Evolutionary conservation across 2,329 filamentous ascomycete species (phyloP).

Genomic region (Ilyonectria mors-panacis): DNA sequence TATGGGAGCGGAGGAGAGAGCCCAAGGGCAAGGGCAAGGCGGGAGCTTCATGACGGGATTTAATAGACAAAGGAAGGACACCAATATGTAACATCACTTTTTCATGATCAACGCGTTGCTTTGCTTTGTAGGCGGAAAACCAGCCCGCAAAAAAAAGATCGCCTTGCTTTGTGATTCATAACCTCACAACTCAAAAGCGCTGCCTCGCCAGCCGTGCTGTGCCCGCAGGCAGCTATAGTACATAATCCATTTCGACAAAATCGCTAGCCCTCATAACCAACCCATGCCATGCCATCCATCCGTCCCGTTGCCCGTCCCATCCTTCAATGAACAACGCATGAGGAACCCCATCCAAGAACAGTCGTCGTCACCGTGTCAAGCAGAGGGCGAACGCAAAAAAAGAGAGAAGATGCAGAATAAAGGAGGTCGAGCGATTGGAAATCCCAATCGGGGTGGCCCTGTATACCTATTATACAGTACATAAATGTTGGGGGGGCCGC

Average conservation of each 20-base stretch:
- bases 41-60: constrained; percentile 32
- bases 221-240: constrained; percentile 33
- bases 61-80: constrained; percentile 21
- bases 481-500: constrained; percentile 22
- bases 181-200: constrained; percentile 25
- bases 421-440: constrained; percentile 33
- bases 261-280: constrained; percentile 34
- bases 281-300: constrained; percentile 25
- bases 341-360: constrained; percentile 29
- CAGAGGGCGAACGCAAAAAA: constrained; percentile 27
- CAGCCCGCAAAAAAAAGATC: constrained; percentile 21
- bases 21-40: constrained; percentile 56
- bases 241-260: constrained; percentile 36
- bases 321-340: constrained; percentile 24
- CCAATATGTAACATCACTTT: constrained; percentile 36
- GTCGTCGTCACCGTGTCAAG: constrained; percentile 24
- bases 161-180: constrained; percentile 29
- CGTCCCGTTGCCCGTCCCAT: constrained; percentile 29
- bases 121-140: constrained; percentile 17
- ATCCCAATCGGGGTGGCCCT: constrained; percentile 31
- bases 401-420: constrained; percentile 29
- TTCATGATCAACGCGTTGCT: background rate
- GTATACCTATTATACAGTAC: constrained; percentile 46
- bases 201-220: constrained; percentile 22
- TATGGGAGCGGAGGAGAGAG: constrained; percentile 89